Evolutionary conservation across 202 grass and related monocot genomes (phyloP), one percentile per base, ranked within the genome.

Genomic region (Eragrostis tef): DNA sequence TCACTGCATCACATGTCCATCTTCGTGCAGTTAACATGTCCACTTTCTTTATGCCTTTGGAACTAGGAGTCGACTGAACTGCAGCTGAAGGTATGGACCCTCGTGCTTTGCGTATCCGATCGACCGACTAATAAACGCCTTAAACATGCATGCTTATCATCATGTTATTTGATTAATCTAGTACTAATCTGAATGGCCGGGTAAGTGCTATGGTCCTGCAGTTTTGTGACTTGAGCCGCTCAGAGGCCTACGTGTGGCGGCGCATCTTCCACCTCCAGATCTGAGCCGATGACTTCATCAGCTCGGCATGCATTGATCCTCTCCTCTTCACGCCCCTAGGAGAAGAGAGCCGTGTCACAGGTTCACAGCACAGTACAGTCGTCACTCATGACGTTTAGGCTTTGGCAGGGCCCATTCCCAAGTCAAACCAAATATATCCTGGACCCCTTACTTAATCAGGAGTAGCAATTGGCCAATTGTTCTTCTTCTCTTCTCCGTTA

Each of bases 361-460:
- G 22, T 8, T 26, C 20, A 14, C 34, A 72, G 59, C 21, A 4
- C 42, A 24, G 50, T 26, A n/a, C 34, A 26, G 78, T 39, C 79
- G 79, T 81, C 79, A 81, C 10, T 71, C 11, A 16, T 81, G 65
- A 71, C 66, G 79, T 47, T 6, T 71, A 14, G 12, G 48, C 31
- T 39, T 29, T 77, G 43, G 9, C 16, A 19, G 16, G 48, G 26
- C 49, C 1, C 39, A 61, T 61, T 2, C 53, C 10, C 6, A 71
- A 16, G 67, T 81, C 67, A 81, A 71, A 52, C 16, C 24, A 27
- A 15, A 26, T 61, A 13, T 61, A 58, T 24, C 10, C 20, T 24
- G 20, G 54, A 7, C 4, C 24, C 20, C 20, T 54, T 53, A 19
- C 20, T 54, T 53, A 19, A 53, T n/a, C 8, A 54, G 52, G 6